Evolutionary conservation across 1,284 basidiomycete genomes (phyloP).

Genomic region (Leccinum fallax): DNA sequence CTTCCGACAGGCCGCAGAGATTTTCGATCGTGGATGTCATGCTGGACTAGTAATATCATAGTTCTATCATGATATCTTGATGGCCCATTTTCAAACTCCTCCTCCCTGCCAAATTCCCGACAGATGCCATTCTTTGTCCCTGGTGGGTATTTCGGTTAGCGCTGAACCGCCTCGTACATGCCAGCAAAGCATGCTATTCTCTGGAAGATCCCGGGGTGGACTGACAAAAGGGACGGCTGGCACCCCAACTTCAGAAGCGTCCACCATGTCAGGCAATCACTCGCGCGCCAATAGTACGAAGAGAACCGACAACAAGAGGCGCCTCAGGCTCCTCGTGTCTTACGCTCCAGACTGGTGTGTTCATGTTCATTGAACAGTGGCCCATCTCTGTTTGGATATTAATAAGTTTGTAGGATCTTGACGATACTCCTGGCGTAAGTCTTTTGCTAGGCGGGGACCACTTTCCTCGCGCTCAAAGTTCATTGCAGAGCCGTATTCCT

Average conservation of each 20-base stretch:
- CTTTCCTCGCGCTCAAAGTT: constrained; percentile 7
- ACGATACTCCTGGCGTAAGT: constrained; percentile 72
- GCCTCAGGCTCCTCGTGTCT: constrained; percentile 52
- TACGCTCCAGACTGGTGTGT: constrained; percentile 76
- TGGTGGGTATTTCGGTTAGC: neutral
- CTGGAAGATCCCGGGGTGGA: neutral
- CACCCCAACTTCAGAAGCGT: neutral
- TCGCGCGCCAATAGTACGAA: constrained; percentile 11
- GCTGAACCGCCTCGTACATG: neutral
- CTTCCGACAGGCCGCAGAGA: constrained; percentile 20
- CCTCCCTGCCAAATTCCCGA: neutral
- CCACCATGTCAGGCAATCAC: constrained; percentile 23
- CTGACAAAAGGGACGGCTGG: neutral
- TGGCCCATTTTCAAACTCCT: neutral
- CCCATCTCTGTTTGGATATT: neutral
- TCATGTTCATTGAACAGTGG: neutral
- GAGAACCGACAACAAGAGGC: constrained; percentile 37
- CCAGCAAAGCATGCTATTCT: neutral
- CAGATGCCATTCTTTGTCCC: neutral
- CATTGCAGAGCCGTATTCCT: constrained; percentile 62
- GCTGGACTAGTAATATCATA: neutral
- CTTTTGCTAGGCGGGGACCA: neutral
- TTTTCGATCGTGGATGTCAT: constrained; percentile 26
- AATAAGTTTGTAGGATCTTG: constrained; percentile 52
- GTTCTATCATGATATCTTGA: neutral